Evolutionary conservation across 2,329 filamentous ascomycete species (phyloP), one percentile per base, ranked within the genome.

Genomic region (Juglanconis oblonga): DNA sequence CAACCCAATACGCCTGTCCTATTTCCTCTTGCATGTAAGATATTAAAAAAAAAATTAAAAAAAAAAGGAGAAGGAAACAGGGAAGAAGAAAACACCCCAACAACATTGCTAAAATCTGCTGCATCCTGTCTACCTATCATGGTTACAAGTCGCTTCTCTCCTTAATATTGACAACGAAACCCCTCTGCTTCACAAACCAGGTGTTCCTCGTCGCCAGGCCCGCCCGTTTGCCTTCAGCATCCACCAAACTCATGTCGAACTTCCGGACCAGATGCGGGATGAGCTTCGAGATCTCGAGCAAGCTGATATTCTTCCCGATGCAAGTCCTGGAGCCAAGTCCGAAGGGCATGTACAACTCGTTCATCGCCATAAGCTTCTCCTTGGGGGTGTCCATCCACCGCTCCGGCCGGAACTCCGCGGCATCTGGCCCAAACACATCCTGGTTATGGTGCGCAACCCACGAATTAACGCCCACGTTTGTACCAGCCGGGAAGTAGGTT

Each of bases 251-350:
- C 3, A 49, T 38, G 29, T 62, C 61, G 17, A 62, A 62, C 9
- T 49, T 58, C 49, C 54, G 51, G 11, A 62, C 31, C 53, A 62
- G 5, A 3, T 57, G 49, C 10, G 58, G 61, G 13, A 62, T 57
- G 6, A 62, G 13, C 53, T 62, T 62, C 1, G 49, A 57, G 17
- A 62, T 62, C 31, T 62, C 58, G 40, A 62, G 24, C 33, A 62
- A 32, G 33, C 55, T 57, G 47, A 62, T 62, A n/a, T 62, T 60
- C 31, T 57, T 62, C 14, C 66, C 66, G 52, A 83, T 80, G 59
- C 81, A 83, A 3, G 79, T 81, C 62, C 80, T 67, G 5, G 78
- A 75, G 0, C 81, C 81, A 1, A 77, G 77, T 1, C 81, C 81
- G 64, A 83, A 83, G 54, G 81, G 76, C 58, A 60, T 54, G 11